Base-by-base conservation (phyloP, 106 monocot species). In the Amphibolis antarctica region DNA sequence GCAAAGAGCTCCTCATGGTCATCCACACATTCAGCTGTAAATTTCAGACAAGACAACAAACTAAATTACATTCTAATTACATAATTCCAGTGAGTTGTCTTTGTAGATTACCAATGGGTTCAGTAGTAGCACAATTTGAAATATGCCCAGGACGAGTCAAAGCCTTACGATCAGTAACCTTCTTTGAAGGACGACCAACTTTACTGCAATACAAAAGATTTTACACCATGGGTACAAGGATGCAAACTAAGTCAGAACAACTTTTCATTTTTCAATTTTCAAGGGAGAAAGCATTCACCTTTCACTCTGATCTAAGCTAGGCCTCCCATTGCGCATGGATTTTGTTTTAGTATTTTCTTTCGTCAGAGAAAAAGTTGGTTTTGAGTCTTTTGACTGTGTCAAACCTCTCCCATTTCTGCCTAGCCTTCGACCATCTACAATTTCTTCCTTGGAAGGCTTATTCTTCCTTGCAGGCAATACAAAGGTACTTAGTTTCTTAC, bases 111-210 rank as follows among this genome's bases (percentile, higher is more conserved):
- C 96, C 96, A 66, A 60, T 61, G 48, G 81, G 69, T 12, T 98
- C 82, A 27, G 69, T 66, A 1, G 73, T 50, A 56, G 64, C 72
- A 68, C 31, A 49, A 54, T 74, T 75, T 57, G 67, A 28, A 59
- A 53, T 69, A 70, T 75, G 64, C 31, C 45, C 53, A 54, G 80
- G 76, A 55, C 86, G 90, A 69, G 27, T 43, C 66, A 46, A 74
- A 75, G 69, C 46, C 69, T 98, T 90, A 53, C 84, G 82, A 55
- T 98, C 87, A 58, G 86, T 77, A 36, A 43, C 54, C 69, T 94
- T 94, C 57, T 96, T 90, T 25, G 84, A 78, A 57, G 81, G 85
- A 20, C 86, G 84, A 5, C 90, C 86, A 44, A 82, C 46, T 64
- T 78, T 84, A 73, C 87, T 90, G 80, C 66, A 74, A 28, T 30